Evolutionary conservation across 768 basidiomycete genomes (phyloP), one percentile per base, ranked within the genome.

Genomic region (Hebeloma cylindrosporum): DNA sequence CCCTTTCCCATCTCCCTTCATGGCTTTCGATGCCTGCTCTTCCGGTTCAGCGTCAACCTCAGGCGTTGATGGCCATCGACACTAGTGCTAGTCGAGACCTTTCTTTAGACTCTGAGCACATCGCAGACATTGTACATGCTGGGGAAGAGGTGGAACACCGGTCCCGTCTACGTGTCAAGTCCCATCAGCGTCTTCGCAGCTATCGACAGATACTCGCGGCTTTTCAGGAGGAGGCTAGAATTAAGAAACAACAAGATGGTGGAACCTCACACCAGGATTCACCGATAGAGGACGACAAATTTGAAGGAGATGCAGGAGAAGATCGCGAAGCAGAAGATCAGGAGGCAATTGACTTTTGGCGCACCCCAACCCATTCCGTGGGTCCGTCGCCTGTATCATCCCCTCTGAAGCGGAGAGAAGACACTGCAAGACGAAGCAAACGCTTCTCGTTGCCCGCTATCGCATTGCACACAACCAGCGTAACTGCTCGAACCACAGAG

Each of bases 391-490:
- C 60, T 6, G 43, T 53, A 18, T 60, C 65, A 6, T 62, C 62
- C 0, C 61, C 63, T 5, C 41, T 48, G 18, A 50, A 48, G 20
- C 52, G 71, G 47, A 71, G 60, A 54, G 85, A 86, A 58, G 76
- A 85, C 49, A 85, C 84, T 0, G 75, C 74, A 32, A 66, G 83
- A 52, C 62, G 79, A 55, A 71, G 70, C 56, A 85, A 87, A 58
- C 76, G 85, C 28, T 88, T 88, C 56, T 89, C 88, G 37, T 48
- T 85, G 38, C 85, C 88, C 34, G 85, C 85, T n/a, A 71, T 91
- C 27, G 86, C 83, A 27, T 52, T 90, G 60, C 86, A 89, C 52
- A 80, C 81, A 22, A 80, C 80, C 22, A 79, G 77, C 13, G 86
- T 90, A 10, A 84, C 81, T 21, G 78, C 83, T 16, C 74, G 79